Base-by-base conservation (phyloP, 1,139 yeast genomes). In the Debaryomyces udenii region DNA sequence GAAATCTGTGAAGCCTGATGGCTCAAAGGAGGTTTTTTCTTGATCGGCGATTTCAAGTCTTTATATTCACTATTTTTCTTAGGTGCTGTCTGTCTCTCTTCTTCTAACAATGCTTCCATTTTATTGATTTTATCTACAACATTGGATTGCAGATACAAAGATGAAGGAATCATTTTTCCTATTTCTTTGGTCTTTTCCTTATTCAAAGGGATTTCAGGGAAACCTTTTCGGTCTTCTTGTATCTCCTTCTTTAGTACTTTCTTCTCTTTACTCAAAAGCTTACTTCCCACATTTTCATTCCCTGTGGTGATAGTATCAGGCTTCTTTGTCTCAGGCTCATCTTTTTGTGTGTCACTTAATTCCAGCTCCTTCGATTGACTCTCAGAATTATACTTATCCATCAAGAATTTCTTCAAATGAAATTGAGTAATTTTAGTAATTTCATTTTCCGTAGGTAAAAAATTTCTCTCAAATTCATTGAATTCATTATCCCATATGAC, bases 381-480 rank as follows among this genome's bases (percentile, higher is more conserved):
- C 31, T 61, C 63, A 22, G 68, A 62, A 39, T 70, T 62, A 38
- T 69, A 65, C 44, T 66, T 69, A 43, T 77, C 89, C 52, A 79
- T 62, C 53, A 93, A 83, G 41, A 90, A 75, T 51, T 83, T 87
- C 45, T 83, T 80, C 55, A 94, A 70, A 57, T 93, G 99, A 51
- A 85, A 85, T 10, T 96, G 88, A 2, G 99, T 91, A 35, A 93
- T 86, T 46, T 90, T 75, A 6, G 96, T 85, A 50, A 94, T 87
- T 72, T 94, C 99, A 56, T 86, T 88, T 61, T 94, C 99, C 11
- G 96, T 83, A 0, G 98, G 98, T 45, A 93, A 76, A 56, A 77
- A 93, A 22, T 73, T 74, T 40, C 76, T 76, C 48, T 88, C 97
- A 64, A 93, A 90, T n/a, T 81, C 87, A 34, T 80, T 76, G 56